Evolutionary conservation across 1,284 basidiomycete species (phyloP), one percentile per base, ranked within the genome.

Genomic region (Fereydounia khargensis): DNA sequence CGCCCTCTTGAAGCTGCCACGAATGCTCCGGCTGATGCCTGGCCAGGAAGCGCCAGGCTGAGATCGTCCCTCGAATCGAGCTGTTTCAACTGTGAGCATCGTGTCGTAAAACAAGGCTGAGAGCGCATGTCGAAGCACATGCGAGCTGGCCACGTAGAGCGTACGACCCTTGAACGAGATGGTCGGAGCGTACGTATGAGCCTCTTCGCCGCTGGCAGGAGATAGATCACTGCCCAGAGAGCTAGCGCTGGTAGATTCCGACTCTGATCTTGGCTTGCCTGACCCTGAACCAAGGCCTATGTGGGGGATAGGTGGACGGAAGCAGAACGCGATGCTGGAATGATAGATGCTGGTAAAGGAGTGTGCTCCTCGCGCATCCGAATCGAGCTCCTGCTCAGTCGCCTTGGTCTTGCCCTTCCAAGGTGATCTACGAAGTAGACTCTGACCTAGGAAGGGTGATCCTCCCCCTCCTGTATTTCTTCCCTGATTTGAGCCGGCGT

Each of bases 161-260:
- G 63, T 59, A 3, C 68, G 53, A 18, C 68, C 68, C 19, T 53
- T 54, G 51, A 71, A 71, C 34, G 55, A 62, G 30, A 71, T 57
- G 8, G 52, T 52, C 6, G 63, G 40, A 6, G 52, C 52, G 39
- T 38, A 27, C 21, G 30, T 27, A 6, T 17, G 17, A 8, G 4
- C n/a, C 14, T 24, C 14, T 6, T 16, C n/a, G 14, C 34, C 19
- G 6, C 18, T 13, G 16, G 30, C 6, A n/a, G 30, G 6, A 6
- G 31, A 9, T 7, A 17, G 16, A 18, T 3, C 31, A 17, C 31
- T 6, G 30, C 30, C 30, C 30, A 10, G 11, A 7, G 13, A 24
- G 27, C 11, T 2, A 6, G 23, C 19, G 37, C 16, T 7, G 9
- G 6, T n/a, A n/a, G n/a, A n/a, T n/a, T n/a, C n/a, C n/a, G n/a